phyloP scores from a whole-genome alignment of 495 filamentous ascomycete species.

The Aspergillus avenaceus region DNA sequence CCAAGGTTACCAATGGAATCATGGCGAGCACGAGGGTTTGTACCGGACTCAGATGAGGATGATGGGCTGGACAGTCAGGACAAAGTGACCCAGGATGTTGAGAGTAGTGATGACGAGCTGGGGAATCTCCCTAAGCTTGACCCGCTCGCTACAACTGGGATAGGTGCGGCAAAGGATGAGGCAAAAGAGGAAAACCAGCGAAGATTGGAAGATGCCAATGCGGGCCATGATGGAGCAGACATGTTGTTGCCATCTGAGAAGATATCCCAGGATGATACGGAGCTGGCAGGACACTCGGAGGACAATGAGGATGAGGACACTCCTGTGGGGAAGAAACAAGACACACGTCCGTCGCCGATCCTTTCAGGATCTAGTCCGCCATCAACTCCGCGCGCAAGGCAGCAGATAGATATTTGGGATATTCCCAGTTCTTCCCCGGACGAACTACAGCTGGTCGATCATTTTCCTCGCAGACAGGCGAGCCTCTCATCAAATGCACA shows the following conservation, averaged over 20 bases:
- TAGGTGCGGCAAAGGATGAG: neutral
- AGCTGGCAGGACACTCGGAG: neutral
- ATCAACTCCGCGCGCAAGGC: constrained; percentile 11
- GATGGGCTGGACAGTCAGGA: constrained; percentile 45
- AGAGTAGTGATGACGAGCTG: constrained; percentile 1
- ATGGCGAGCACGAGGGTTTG: constrained; percentile 60
- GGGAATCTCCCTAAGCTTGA: neutral
- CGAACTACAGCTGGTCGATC: constrained; percentile 23
- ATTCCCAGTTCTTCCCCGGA: constrained; percentile 32
- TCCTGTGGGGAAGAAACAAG: neutral
- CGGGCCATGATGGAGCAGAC: too few species aligned
- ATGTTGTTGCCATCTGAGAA: neutral
- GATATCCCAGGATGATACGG: neutral
- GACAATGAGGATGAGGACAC: neutral
- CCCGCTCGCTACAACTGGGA: neutral
- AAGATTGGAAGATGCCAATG: too few species aligned
- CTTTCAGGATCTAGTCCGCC: constrained; percentile 7
- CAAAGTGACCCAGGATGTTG: constrained; percentile 8
- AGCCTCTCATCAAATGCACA: constrained; percentile 2
- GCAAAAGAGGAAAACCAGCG: too few species aligned
- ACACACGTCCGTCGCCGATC: neutral
- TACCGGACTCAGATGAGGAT: constrained; percentile 59
- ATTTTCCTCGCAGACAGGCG: constrained; percentile 8
- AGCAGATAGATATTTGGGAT: constrained; percentile 16
- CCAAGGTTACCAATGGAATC: constrained; percentile 51